These are phyloP conservation scores for Boletus coccyginus DNA, from an alignment of 768 basidiomycete species.

Conservation along the genomic window DNA sequence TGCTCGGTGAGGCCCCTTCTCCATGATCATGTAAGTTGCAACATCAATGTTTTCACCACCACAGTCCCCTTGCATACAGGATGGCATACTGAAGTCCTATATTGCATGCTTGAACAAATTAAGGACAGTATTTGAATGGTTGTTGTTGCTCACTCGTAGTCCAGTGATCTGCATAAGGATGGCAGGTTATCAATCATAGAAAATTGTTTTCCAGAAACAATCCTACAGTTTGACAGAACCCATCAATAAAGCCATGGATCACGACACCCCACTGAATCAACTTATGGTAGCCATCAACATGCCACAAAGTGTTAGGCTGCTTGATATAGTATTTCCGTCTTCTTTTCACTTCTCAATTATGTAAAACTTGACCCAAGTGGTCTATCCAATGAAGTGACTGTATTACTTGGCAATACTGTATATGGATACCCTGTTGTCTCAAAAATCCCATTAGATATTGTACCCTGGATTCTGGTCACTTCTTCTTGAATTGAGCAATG, in stretches of 20 bases:
- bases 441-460: no score
- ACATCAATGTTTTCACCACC: conserved; percentile 31
- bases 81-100: conserved; percentile 15
- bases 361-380: no score
- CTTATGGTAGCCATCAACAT: conserved; percentile 27
- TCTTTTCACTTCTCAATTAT: no score
- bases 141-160: conserved; percentile 23
- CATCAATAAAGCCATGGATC: conserved; percentile 25
- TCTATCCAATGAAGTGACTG: no score
- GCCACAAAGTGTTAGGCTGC: conserved; percentile 8
- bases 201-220: no score
- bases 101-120: conserved; percentile 19
- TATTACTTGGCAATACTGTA: no score
- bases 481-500: no score
- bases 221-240: conserved; percentile 23
- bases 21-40: conserved; percentile 10
- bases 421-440: no score
- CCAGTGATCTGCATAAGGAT: conserved; percentile 13
- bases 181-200: neutral
- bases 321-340: no score
- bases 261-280: conserved; percentile 24
- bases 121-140: conserved; percentile 23
- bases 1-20: no score
- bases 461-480: no score
- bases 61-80: conserved; percentile 24